These are phyloP conservation scores for Pleomassaria siparia DNA, from an alignment of 2,329 filamentous ascomycete species.

Conservation along the genomic window DNA sequence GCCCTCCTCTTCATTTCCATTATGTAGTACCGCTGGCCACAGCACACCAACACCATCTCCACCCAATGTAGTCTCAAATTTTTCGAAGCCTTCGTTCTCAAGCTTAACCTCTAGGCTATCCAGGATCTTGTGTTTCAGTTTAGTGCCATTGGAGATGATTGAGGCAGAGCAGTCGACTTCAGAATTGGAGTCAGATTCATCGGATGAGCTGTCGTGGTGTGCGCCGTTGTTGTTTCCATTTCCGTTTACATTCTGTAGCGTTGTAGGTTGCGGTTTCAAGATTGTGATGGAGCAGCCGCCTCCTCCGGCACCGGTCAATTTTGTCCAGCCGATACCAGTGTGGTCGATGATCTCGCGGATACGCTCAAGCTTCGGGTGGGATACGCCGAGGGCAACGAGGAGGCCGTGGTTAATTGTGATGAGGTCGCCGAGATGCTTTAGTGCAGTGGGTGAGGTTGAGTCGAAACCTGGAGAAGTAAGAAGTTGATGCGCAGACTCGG, in stretches of 20 bases:
- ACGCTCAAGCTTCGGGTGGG: slow-evolving; percentile 88
- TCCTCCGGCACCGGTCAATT: slow-evolving; percentile 92
- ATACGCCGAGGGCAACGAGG: slow-evolving; percentile 87
- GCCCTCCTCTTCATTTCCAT: slow-evolving; percentile 76
- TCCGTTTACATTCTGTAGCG: slow-evolving; percentile 45
- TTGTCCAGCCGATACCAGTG: slow-evolving; percentile 91
- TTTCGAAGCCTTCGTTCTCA: slow-evolving; percentile 66
- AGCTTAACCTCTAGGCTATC: slow-evolving; percentile 63
- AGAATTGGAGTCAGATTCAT: slow-evolving; percentile 8
- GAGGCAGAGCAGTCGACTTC: slow-evolving; percentile 28
- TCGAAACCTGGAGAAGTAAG: slow-evolving; percentile 68
- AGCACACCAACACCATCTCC: slow-evolving; percentile 93
- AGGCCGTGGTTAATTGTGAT: slow-evolving; percentile 94
- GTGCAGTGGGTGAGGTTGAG: slow-evolving; percentile 60
- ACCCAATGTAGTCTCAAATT: slow-evolving; percentile 86
- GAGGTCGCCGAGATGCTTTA: slow-evolving; percentile 79
- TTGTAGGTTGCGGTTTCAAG: slow-evolving; percentile 63
- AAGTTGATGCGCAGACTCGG: slow-evolving; percentile 58
- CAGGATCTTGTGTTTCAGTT: slow-evolving; percentile 49
- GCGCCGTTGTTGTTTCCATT: slow-evolving; percentile 26
- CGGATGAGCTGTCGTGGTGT: slow-evolving; percentile 26
- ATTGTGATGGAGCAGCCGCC: slow-evolving; percentile 95
- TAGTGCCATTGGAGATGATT: slow-evolving; percentile 35
- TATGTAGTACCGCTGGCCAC: slow-evolving; percentile 88
- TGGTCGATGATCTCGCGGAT: slow-evolving; percentile 84